Base-by-base conservation (phyloP, 805 yeast genomes). In the Schwanniomyces polymorphus region DNA sequence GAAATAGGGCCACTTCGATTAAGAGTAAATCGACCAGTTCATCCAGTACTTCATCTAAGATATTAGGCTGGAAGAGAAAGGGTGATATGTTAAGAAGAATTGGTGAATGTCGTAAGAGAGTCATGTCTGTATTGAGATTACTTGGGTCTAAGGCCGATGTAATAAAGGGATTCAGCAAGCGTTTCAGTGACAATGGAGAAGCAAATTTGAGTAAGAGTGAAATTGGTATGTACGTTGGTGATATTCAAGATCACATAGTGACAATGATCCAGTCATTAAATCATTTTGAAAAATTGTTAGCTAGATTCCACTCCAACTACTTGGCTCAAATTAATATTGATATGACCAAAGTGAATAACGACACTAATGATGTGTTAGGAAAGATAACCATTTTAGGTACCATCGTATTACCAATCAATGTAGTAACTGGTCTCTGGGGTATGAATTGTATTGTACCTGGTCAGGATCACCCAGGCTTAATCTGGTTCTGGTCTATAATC, bases 391-490 rank as follows among this genome's bases (percentile, higher is more conserved):
- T 91, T 37, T 69, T 92, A 52, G 99, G 98, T 78, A 90, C 98
- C 0, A 89, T 94, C 46, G 97, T 94, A 17, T 72, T 94, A 48
- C 99, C 99, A 3, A 81, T 94, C 80, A 94, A 94, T 62, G 89
- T 94, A 46, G 86, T 94, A 18, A 94, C 99, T 0, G 99, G 99
- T 17, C 70, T 94, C 41, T 94, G 98, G 98, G 99, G 99, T 47
- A 94, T 94, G 99, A 94, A 94, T 70, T 96, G 94, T 54, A 59
- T 89, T 9, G 99, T 94, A 29, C 99, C 99, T 0, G 99, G 99
- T 0, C 98, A 92, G 63, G 74, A 63, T 27, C 56, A 60, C 37
- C 67, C 59, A 11, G 74, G 75, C 2, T 59, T 74, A 45, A 54
- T 60, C 16, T 74, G 78, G 78, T 74, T 74, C 52, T 70, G 63